Conservation (phyloP, 768 basidiomycete species). For the Panaeolus papilionaceus region DNA sequence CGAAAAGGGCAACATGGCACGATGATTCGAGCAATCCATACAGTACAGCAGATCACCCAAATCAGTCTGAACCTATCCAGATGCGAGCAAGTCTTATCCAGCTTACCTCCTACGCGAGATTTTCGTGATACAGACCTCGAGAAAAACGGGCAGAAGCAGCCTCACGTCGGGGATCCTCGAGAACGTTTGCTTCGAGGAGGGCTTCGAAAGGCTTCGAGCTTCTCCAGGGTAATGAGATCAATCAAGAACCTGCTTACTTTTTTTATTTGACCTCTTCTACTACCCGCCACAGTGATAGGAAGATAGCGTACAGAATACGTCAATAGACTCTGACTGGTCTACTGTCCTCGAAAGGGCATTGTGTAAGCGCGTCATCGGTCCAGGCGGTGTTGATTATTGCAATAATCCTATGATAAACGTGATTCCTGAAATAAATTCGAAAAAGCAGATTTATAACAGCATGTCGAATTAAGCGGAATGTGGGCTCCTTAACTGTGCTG, state of each 20-base stretch:
- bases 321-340: not conserved
- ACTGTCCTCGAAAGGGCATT: not conserved
- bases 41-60: not conserved
- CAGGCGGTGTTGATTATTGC: not conserved
- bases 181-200: not conserved
- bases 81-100: not conserved
- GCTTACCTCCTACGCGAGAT: not conserved
- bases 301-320: conserved; percentile 12
- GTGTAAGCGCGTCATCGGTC: not conserved
- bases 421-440: not conserved
- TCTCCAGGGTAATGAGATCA: not conserved
- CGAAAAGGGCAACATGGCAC: not conserved
- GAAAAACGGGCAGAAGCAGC: conserved; percentile 5
- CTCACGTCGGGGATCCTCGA: conserved; percentile 9
- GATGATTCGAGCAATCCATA: not conserved
- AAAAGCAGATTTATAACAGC: not conserved
- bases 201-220: not conserved
- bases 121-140: not conserved
- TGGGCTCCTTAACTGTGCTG: not conserved
- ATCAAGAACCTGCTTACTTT: not conserved
- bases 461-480: not conserved
- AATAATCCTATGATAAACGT: not conserved
- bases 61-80: not conserved
- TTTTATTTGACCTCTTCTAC: not conserved
- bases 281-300: conserved; percentile 8